Base-by-base conservation (phyloP, 129 eudicot genomes). In the Tanacetum coccineum region DNA sequence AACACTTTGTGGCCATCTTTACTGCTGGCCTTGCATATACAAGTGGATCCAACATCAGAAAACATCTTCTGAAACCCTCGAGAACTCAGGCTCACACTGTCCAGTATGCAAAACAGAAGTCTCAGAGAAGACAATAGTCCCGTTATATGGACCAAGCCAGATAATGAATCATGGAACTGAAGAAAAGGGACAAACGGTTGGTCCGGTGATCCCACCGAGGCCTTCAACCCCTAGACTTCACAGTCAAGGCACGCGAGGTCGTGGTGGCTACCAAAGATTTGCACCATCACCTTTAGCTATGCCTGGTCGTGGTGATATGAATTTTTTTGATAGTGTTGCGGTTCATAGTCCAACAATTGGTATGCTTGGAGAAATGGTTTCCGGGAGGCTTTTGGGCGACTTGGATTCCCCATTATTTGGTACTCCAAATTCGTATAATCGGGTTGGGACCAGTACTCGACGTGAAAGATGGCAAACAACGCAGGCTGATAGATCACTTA, bases 361-460 rank as follows among this genome's bases (percentile, higher is more conserved):
- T 53, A 79, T 86, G 87, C 74, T 81, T 13, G 87, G 91, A 21
- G 89, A 78, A 67, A 84, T 82, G 87, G 81, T 82, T 0, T 80
- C 74, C 22, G 76, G 89, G 13, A 68, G 91, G 71, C 62, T 90
- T 1, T 84, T 84, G 39, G 92, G 95, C 36, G 79, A 82, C 57
- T 69, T 84, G 45, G 83, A 67, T 51, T 74, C 85, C 3, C 80
- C 84, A 5, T 67, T 87, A 59, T 84, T 79, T 73, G 70, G 82
- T 7, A 73, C 86, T 20, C 88, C 84, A 0, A 76, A 80, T 52
- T 81, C 91, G 2, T 86, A 89, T 71, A 57, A 61, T 73, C 40
- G 71, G 48, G 70, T 65, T 1, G 72, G 76, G 21, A 62, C 42
- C 54, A 84, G 66, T 47, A 82, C 66, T 62, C 78, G 81, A 13